These are phyloP conservation scores for Blastocystis sp. DNA, from an alignment of 352 stramenopile species.

Conservation along the genomic window DNA sequence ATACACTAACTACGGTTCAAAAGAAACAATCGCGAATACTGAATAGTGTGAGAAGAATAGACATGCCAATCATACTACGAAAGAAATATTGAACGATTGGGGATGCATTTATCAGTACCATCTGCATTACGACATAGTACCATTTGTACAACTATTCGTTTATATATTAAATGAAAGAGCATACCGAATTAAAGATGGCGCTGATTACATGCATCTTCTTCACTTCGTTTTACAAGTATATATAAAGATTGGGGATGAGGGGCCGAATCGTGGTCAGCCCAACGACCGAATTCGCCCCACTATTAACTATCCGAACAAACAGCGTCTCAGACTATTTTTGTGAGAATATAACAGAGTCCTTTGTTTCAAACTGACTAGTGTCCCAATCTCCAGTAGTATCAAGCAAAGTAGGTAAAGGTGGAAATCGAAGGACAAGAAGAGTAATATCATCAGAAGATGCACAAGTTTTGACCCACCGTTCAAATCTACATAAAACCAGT, in stretches of 20 bases:
- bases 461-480: constrained; percentile 20
- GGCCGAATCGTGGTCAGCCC: neutral
- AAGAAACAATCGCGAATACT: neutral
- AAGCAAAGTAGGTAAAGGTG: neutral
- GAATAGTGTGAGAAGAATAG: neutral
- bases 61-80: constrained; percentile 47
- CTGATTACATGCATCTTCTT: constrained; percentile 3
- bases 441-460: constrained; percentile 35
- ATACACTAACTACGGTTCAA: constrained; percentile 35
- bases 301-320: constrained; percentile 11
- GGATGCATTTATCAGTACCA: constrained; percentile 59
- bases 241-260: neutral
- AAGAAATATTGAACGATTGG: constrained; percentile 21
- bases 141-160: constrained; percentile 4
- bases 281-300: neutral
- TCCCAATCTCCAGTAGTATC: constrained; percentile 8
- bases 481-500: neutral
- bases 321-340: neutral
- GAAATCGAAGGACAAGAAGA: constrained; percentile 18
- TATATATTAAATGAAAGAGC: neutral
- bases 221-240: neutral
- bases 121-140: constrained; percentile 13
- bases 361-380: neutral
- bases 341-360: neutral
- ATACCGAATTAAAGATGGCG: constrained; percentile 36